Evolutionary conservation across 345 rosid genomes (phyloP).

Genomic region (Heritiera littoralis): DNA sequence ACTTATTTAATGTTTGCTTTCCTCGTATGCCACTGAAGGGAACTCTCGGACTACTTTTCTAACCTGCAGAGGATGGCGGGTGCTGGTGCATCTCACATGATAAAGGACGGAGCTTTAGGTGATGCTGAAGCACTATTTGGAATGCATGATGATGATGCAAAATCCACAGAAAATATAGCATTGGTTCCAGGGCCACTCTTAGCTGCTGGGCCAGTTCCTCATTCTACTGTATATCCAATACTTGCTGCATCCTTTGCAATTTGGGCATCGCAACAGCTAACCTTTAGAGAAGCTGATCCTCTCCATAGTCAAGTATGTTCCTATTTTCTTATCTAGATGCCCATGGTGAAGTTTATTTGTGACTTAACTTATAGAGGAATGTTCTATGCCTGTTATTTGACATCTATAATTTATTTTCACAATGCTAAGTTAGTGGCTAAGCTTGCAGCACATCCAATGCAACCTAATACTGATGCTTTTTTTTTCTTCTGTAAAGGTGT

Average conservation of each 20-base stretch:
- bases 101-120: conserved; percentile 83
- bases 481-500: conserved; percentile 58
- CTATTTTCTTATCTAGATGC: conserved; percentile 1
- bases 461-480: conserved; percentile 6
- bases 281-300: conserved; percentile 85
- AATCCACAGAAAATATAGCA: conserved; percentile 59
- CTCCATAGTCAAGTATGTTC: conserved; percentile 56
- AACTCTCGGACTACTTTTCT: conserved; percentile 82
- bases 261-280: conserved; percentile 74
- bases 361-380: conserved; percentile 9
- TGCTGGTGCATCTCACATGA: conserved; percentile 83
- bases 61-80: conserved; percentile 93
- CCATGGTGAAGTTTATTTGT: neutral
- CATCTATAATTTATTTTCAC: neutral
- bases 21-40: conserved; percentile 51
- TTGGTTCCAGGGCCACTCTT: conserved; percentile 58
- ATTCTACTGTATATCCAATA: conserved; percentile 58
- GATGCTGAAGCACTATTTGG: conserved; percentile 88
- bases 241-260: conserved; percentile 68
- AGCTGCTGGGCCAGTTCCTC: conserved; percentile 58
- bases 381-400: neutral
- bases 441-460: neutral
- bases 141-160: conserved; percentile 49
- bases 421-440: neutral
- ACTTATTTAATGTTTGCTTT: conserved; percentile 12